These are phyloP conservation scores for Naganishia cerealis DNA, from an alignment of 1,284 basidiomycete species.

Conservation along the genomic window DNA sequence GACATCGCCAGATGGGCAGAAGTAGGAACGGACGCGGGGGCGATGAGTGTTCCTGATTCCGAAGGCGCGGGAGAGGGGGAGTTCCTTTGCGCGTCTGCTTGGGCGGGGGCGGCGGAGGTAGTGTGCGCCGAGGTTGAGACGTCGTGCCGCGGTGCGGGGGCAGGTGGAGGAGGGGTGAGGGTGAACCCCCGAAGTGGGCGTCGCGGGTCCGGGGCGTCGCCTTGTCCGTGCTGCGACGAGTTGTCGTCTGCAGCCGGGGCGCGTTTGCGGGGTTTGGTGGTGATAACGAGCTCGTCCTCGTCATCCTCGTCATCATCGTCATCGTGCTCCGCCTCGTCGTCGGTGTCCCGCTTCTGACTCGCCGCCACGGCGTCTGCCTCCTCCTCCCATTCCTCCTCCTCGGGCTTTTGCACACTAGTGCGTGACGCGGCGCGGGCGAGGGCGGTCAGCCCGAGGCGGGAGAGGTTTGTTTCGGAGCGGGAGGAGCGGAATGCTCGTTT, in stretches of 20 bases:
- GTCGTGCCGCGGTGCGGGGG: neutral
- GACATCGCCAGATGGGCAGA: neutral
- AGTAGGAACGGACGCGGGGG: slow-evolving; percentile 1
- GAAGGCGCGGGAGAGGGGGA: neutral
- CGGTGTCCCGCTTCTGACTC: too few species aligned
- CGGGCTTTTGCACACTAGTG: slow-evolving; percentile 1
- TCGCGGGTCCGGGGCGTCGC: neutral
- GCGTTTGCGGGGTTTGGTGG: slow-evolving; percentile 10
- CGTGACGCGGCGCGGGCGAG: slow-evolving; percentile 13
- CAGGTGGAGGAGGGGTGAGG: neutral
- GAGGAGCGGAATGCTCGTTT: neutral
- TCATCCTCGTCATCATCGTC: slow-evolving; percentile 10
- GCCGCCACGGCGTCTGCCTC: slow-evolving; percentile 4
- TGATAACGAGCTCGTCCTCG: slow-evolving; percentile 26
- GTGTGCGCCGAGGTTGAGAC: neutral
- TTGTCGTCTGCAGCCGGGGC: neutral
- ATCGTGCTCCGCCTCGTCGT: neutral
- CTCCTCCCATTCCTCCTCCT: slow-evolving; percentile 1
- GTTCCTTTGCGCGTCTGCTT: neutral
- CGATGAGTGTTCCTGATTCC: slow-evolving; percentile 18
- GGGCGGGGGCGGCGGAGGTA: neutral
- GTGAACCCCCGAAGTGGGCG: neutral
- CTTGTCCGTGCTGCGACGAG: neutral
- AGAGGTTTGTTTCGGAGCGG: slow-evolving; percentile 19
- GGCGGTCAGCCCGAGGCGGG: slow-evolving; percentile 11